phyloP scores from a whole-genome alignment of 2,329 filamentous ascomycete genomes.

The Daldinia eschscholtzii region DNA sequence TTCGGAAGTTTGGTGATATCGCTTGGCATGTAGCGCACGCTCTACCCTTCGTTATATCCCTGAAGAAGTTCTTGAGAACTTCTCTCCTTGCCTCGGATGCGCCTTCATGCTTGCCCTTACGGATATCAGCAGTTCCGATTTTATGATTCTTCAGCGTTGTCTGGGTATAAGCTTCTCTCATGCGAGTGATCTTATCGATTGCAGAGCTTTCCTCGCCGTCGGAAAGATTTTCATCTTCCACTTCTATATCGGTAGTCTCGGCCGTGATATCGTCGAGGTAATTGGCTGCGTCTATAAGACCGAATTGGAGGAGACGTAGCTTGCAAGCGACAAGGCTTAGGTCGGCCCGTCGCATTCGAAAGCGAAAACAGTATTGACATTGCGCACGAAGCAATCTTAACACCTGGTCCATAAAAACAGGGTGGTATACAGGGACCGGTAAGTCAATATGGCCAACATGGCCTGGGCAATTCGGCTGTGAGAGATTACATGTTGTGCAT shows the following conservation, averaged over 20 bases:
- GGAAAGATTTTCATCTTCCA: conserved; percentile 69
- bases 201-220: conserved; percentile 71
- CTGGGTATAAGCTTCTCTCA: conserved; percentile 76
- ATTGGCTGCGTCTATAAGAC: conserved; percentile 73
- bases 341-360: conserved; percentile 82
- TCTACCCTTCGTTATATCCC: conserved; percentile 75
- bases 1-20: conserved; percentile 85
- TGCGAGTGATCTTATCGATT: conserved; percentile 66
- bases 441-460: conserved; percentile 97
- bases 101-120: conserved; percentile 83
- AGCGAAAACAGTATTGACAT: conserved; percentile 90
- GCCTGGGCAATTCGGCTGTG: conserved; percentile 84
- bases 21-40: conserved; percentile 76
- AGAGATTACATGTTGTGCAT: conserved; percentile 92
- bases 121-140: conserved; percentile 61
- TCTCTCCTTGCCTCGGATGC: conserved; percentile 80
- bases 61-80: conserved; percentile 85
- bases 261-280: conserved; percentile 57
- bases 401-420: conserved; percentile 95
- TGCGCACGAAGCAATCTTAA: conserved; percentile 86
- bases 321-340: conserved; percentile 87
- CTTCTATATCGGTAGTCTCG: conserved; percentile 53
- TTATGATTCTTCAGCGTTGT: conserved; percentile 74
- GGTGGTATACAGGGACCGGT: conserved; percentile 92
- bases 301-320: conserved; percentile 85